Percentiles rank a stretch among this genome's conserved stretches.
These are phyloP conservation scores for Apophysomyces trapeziformis DNA, from an alignment of 371 early-diverging fungal species.

Conservation along the genomic window DNA sequence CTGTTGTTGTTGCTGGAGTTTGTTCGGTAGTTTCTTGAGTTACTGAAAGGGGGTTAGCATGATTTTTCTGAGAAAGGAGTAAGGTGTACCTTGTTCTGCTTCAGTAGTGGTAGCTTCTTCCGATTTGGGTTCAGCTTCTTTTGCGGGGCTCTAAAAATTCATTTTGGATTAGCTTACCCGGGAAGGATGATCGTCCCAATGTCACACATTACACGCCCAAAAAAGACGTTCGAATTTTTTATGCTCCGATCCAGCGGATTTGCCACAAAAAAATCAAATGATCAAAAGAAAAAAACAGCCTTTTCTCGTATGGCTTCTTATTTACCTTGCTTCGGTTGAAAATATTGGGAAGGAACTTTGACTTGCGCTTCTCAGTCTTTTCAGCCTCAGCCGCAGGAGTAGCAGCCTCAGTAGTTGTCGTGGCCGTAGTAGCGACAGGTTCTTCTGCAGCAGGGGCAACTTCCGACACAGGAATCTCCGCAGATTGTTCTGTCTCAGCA, in stretches of 20 bases:
- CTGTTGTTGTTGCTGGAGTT: too few species aligned
- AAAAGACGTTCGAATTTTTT: slow-evolving; percentile 3
- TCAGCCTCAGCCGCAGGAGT: slow-evolving; percentile 7
- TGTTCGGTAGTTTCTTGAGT: slow-evolving; percentile 16
- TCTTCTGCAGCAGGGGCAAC: neutral
- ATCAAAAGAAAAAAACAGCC: neutral
- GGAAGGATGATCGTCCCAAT: slow-evolving; percentile 13
- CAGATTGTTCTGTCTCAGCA: slow-evolving; percentile 5
- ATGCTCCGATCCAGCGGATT: slow-evolving; percentile 11
- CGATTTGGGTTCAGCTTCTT: slow-evolving; percentile 4
- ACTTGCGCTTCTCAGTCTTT: slow-evolving; percentile 28
- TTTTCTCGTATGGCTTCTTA: neutral
- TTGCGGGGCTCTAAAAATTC: slow-evolving; percentile 13
- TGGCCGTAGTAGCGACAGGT: slow-evolving; percentile 1
- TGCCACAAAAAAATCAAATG: slow-evolving; percentile 6
- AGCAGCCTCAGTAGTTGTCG: neutral
- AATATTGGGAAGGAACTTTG: slow-evolving; percentile 26
- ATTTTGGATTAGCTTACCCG: slow-evolving; percentile 1
- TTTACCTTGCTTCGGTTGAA: slow-evolving; percentile 34
- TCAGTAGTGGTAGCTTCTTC: slow-evolving; percentile 14
- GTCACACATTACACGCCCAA: neutral
- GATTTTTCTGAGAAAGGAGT: slow-evolving; percentile 2
- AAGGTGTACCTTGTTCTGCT: slow-evolving; percentile 6
- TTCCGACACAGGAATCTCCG: slow-evolving; percentile 11
- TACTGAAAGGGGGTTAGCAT: neutral